Conservation (phyloP, 768 basidiomycete genomes). For the Lentinula boryana region DNA sequence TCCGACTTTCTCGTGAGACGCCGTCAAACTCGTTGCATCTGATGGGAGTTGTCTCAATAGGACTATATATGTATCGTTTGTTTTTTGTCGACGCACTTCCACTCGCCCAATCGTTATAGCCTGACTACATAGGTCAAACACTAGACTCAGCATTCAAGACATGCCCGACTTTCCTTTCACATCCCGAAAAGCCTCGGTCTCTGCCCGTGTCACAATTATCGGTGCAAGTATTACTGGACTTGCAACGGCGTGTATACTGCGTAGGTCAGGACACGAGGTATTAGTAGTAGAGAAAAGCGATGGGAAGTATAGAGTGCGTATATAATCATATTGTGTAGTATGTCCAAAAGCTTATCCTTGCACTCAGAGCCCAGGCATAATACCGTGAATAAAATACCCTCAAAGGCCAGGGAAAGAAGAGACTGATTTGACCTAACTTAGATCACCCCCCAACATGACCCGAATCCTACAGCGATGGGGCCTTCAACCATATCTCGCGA, state of each 20-base stretch:
- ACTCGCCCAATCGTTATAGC: not conserved
- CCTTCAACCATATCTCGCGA: slow-evolving; percentile 34
- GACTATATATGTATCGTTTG: slow-evolving; percentile 2
- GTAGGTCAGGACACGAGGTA: slow-evolving; percentile 55
- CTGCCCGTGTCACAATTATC: slow-evolving; percentile 32
- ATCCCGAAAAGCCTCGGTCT: slow-evolving; percentile 18
- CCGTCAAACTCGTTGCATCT: slow-evolving; percentile 5
- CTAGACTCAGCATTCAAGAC: not conserved
- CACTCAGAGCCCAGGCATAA: slow-evolving; percentile 32
- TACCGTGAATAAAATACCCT: slow-evolving; percentile 23
- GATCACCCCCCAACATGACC: slow-evolving; percentile 52
- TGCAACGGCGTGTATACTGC: slow-evolving; percentile 48
- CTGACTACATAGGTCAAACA: not conserved
- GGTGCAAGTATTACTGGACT: slow-evolving; percentile 50
- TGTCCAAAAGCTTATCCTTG: not conserved
- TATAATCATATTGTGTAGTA: not conserved
- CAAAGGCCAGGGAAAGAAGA: not conserved
- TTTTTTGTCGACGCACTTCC: not conserved
- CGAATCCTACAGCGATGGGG: slow-evolving; percentile 53
- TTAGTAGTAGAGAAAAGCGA: slow-evolving; percentile 46
- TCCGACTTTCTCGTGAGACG: not conserved
- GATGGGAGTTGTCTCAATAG: not conserved
- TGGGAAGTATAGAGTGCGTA: slow-evolving; percentile 35
- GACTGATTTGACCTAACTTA: slow-evolving; percentile 7
- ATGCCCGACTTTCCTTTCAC: slow-evolving; percentile 25